Evolutionary conservation across 805 yeast species (phyloP), one percentile per base, ranked within the genome.

Genomic region (Zygosaccharomyces pseudorouxii): DNA sequence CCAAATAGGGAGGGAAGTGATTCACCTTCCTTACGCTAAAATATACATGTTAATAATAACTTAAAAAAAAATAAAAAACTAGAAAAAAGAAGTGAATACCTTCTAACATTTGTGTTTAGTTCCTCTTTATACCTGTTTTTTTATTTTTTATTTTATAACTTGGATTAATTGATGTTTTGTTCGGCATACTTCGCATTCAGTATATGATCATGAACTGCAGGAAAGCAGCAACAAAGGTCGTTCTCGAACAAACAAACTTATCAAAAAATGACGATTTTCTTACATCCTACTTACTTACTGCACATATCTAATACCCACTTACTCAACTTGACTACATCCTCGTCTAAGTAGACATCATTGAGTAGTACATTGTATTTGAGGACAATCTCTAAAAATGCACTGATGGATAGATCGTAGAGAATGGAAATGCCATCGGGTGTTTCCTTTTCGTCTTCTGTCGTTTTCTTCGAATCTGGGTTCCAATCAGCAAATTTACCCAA

Each of bases 231-330:
- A 5, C n/a, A 11, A 12, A 28, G 9, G 11, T 5, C n/a, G 31
- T 12, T 30, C n/a, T 9, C 4, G 11, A 23, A 9, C 35, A 44
- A 35, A 23, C 23, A 39, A 39, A 12, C 4, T 6, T 23, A 22
- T 10, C 18, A 19, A 5, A 29, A 28, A 29, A 19, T 28, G 25
- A 29, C 28, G 28, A 12, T 29, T 18, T 18, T 28, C 11, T 16
- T 12, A n/a, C 4, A 33, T 33, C 23, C 42, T 47, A 46, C 33
- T 55, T 47, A 46, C 33, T 55, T 52, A 38, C 57, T 55, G 44
- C 65, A 60, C 54, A 62, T 75, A 55, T 84, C 89, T 48, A 82
- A 74, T 23, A 85, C 85, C 82, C 87, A 80, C 59, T 82, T 82
- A 14, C 88, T 88, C 53, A 84, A 70, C 53, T 78, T 79, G 58